phyloP scores from a whole-genome alignment of 129 eudicot species.

The Deinandra increscens region DNA sequence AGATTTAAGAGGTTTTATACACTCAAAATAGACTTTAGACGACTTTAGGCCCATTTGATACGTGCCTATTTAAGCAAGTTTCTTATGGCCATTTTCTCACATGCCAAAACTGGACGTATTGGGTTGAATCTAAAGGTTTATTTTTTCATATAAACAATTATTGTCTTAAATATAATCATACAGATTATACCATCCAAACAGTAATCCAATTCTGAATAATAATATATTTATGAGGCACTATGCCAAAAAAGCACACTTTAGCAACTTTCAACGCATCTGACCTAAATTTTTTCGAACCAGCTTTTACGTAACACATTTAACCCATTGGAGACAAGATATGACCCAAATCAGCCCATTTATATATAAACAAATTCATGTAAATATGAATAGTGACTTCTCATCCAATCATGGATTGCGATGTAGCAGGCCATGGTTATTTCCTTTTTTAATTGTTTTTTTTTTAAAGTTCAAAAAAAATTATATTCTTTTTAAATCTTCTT shows the following conservation, averaged over 20 bases:
- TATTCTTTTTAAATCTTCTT: too few relatives aligned
- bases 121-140: neutral
- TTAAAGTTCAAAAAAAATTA: too few relatives aligned
- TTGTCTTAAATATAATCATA: neutral
- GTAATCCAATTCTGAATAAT: neutral
- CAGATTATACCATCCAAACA: neutral
- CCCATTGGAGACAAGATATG: neutral
- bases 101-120: neutral
- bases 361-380: too few relatives aligned
- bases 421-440: too few relatives aligned
- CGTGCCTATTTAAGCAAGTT: neutral
- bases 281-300: neutral
- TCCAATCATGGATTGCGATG: too few relatives aligned
- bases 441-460: too few relatives aligned
- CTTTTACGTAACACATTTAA: neutral
- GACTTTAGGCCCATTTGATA: neutral
- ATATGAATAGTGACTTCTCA: too few relatives aligned
- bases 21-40: neutral
- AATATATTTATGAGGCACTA: neutral
- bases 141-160: neutral
- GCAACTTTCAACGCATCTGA: neutral
- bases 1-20: conserved; percentile 1
- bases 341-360: neutral
- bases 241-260: neutral
- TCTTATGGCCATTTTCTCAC: neutral